These are phyloP conservation scores for Sporothrix euskadiensis DNA, from an alignment of 2,329 filamentous ascomycete species.

Conservation along the genomic window DNA sequence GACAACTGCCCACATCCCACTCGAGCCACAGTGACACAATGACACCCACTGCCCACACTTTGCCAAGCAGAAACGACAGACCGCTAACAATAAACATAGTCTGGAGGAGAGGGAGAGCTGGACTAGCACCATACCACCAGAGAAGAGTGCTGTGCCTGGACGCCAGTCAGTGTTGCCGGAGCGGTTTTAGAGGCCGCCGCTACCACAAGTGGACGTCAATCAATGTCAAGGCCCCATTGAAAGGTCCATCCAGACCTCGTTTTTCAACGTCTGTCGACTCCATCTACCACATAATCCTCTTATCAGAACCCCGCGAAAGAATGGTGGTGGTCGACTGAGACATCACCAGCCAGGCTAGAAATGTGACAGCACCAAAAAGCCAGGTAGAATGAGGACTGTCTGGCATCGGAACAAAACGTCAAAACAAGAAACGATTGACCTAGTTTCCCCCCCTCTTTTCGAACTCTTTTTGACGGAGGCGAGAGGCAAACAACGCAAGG, in stretches of 20 bases:
- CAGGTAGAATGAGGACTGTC: not conserved
- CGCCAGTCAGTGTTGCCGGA: not conserved
- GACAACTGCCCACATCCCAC: too few relatives aligned
- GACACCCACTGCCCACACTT: too few relatives aligned
- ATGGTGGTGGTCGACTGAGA: conserved; percentile 14
- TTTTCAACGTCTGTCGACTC: not conserved
- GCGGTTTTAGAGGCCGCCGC: conserved; percentile 1
- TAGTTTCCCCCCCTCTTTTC: not conserved
- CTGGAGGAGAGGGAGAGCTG: not conserved
- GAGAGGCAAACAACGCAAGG: not conserved
- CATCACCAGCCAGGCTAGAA: not conserved
- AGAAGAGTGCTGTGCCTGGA: not conserved
- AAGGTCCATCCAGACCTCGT: too few relatives aligned
- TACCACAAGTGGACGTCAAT: not conserved
- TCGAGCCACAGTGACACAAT: too few relatives aligned
- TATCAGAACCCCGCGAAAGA: not conserved
- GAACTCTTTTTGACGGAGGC: not conserved
- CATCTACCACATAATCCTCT: not conserved
- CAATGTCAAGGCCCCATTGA: not conserved
- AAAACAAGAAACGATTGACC: conserved; percentile 10
- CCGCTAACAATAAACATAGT: not conserved
- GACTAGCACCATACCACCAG: not conserved
- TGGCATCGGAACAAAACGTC: conserved; percentile 9
- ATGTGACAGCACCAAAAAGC: not conserved
- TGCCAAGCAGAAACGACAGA: not conserved